Conservation (phyloP, 1,284 basidiomycete species). For the Singerocomus inundabilis region DNA sequence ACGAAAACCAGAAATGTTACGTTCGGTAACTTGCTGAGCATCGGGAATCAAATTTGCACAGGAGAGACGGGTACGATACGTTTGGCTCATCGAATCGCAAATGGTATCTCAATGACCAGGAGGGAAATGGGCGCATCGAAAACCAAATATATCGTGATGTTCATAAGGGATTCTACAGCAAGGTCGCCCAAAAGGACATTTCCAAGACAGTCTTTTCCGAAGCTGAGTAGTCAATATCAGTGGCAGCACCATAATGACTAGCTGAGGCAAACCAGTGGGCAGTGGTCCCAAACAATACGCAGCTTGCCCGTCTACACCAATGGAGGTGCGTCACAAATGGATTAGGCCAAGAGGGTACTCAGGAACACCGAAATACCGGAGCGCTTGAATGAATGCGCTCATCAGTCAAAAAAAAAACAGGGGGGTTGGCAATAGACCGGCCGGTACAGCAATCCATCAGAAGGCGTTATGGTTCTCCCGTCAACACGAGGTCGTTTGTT, state of each 20-base stretch:
- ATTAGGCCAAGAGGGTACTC: background rate
- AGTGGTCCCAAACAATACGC: background rate
- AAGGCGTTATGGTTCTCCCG: background rate
- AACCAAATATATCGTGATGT: slow-evolving; percentile 22
- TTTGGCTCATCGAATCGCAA: slow-evolving; percentile 8
- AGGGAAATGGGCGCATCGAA: slow-evolving; percentile 24
- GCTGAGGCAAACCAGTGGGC: too few species aligned
- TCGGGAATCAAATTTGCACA: slow-evolving; percentile 12
- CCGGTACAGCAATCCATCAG: background rate
- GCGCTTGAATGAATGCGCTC: background rate
- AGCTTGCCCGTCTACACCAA: background rate
- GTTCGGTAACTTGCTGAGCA: background rate
- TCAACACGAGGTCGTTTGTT: background rate
- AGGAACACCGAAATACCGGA: background rate
- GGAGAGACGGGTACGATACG: background rate
- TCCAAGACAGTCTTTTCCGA: slow-evolving; percentile 31
- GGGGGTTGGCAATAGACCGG: background rate
- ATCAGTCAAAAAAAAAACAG: background rate
- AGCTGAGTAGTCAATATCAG: slow-evolving; percentile 22
- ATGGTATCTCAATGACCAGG: slow-evolving; percentile 26
- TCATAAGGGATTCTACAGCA: slow-evolving; percentile 52
- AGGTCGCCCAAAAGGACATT: slow-evolving; percentile 41
- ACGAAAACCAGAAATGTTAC: slow-evolving; percentile 1
- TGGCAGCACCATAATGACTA: slow-evolving; percentile 2
- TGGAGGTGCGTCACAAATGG: background rate